Conservation (phyloP, 2,329 filamentous ascomycete species). For the Didymella arachidicola region DNA sequence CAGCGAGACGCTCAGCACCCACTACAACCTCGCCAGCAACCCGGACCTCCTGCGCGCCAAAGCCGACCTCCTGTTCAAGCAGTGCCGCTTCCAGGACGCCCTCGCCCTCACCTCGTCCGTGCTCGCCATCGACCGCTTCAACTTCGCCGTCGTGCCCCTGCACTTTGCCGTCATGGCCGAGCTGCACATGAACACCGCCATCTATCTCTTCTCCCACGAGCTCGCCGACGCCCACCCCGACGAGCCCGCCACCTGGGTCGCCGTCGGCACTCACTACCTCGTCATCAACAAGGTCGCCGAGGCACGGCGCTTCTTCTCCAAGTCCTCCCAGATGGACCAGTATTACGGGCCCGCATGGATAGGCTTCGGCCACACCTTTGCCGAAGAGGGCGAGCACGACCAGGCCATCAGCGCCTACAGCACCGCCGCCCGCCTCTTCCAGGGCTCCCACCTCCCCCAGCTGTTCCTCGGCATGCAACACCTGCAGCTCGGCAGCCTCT, state of each 20-base stretch:
- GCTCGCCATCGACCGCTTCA: conserved; percentile 83
- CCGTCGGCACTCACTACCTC: conserved; percentile 95
- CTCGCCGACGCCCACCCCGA: conserved; percentile 90
- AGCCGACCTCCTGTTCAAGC: conserved; percentile 90
- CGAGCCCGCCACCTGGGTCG: conserved; percentile 91
- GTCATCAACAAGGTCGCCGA: conserved; percentile 88
- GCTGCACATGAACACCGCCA: conserved; percentile 81
- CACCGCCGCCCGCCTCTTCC: conserved; percentile 91
- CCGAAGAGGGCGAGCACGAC: conserved; percentile 95
- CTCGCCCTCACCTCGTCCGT: conserved; percentile 84
- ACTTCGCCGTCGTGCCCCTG: conserved; percentile 86
- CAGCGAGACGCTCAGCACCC: conserved; percentile 88
- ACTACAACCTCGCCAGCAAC: conserved; percentile 87
- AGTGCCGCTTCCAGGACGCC: conserved; percentile 91
- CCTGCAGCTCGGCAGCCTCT: conserved; percentile 93
- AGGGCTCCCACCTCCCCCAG: conserved; percentile 94
- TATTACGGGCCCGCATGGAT: conserved; percentile 99
- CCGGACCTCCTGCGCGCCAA: conserved; percentile 89
- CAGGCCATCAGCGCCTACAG: conserved; percentile 98
- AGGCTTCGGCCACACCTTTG: conserved; percentile 97
- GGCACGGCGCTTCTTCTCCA: conserved; percentile 94
- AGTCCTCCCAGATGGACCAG: conserved; percentile 95
- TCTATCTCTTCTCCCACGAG: conserved; percentile 92
- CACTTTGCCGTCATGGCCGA: conserved; percentile 93
- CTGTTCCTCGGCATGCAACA: conserved; percentile 99